Evolutionary conservation across 805 yeast genomes (phyloP).

Genomic region (Phaffomyces antillensis): DNA sequence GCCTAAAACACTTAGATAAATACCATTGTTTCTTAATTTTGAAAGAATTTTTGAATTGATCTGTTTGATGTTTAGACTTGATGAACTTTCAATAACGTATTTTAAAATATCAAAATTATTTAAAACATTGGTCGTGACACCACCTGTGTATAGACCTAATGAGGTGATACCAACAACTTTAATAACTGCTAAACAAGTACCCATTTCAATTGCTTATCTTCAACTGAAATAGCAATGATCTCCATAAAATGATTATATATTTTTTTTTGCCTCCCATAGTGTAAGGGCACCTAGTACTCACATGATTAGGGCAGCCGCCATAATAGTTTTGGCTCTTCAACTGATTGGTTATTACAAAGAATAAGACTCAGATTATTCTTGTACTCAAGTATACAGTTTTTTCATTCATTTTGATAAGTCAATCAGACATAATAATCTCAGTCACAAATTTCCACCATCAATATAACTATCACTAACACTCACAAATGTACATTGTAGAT

Average conservation of each 20-base stretch:
- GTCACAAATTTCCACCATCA: too few relatives aligned
- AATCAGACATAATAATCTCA: too few relatives aligned
- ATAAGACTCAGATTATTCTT: too few relatives aligned
- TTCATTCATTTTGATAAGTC: too few relatives aligned
- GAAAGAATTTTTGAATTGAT: slow-evolving; percentile 15
- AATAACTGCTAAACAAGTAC: slow-evolving; percentile 47
- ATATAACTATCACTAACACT: too few relatives aligned
- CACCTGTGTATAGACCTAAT: slow-evolving; percentile 56
- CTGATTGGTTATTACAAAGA: too few relatives aligned
- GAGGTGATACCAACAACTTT: slow-evolving; percentile 62
- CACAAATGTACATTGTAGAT: too few relatives aligned
- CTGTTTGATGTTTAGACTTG: slow-evolving; percentile 24
- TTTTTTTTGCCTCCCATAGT: background rate
- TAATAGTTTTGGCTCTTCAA: too few relatives aligned
- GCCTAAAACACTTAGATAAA: slow-evolving; percentile 32
- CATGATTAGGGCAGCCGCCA: too few relatives aligned
- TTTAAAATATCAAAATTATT: slow-evolving; percentile 17
- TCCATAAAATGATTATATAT: too few relatives aligned
- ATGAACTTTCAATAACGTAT: slow-evolving; percentile 26
- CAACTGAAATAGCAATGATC: background rate
- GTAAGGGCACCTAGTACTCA: too few relatives aligned
- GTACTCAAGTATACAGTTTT: too few relatives aligned
- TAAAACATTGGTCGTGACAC: slow-evolving; percentile 32
- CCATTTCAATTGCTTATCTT: slow-evolving; percentile 28
- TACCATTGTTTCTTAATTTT: slow-evolving; percentile 18